phyloP scores from a whole-genome alignment of 164 flowering plant species.

The Piper betle region DNA sequence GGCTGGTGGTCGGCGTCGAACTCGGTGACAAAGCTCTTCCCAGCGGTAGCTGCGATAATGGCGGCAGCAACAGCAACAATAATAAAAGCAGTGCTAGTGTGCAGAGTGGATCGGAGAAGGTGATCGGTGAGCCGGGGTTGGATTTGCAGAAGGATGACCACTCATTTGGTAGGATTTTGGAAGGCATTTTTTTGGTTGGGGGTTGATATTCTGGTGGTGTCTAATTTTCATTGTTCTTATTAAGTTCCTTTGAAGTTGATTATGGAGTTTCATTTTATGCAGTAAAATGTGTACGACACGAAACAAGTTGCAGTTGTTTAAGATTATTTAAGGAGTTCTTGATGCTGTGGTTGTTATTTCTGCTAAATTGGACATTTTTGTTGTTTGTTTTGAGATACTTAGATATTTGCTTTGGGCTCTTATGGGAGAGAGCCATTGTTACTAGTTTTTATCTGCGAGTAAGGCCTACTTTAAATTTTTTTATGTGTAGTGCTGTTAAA shows the following conservation, averaged over 20 bases:
- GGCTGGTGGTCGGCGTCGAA: conserved; percentile 11
- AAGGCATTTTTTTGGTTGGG: not conserved
- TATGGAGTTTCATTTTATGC: not conserved
- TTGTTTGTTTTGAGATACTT: not conserved
- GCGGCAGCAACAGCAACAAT: conserved; percentile 15
- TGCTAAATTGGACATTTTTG: no score
- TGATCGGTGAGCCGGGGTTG: conserved; percentile 20
- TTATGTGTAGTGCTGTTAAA: no score
- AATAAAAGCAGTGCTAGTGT: conserved; percentile 17
- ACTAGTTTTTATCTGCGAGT: no score
- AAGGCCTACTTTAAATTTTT: no score
- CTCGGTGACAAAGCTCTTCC: conserved; percentile 18
- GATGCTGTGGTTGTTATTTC: not conserved
- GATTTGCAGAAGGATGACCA: conserved; percentile 22
- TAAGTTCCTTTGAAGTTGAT: not conserved
- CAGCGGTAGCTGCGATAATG: not conserved
- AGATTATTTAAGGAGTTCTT: no score
- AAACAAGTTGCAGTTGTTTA: not conserved
- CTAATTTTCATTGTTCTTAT: no score
- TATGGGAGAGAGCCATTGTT: no score
- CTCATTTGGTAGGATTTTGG: conserved; percentile 26
- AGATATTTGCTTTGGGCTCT: no score
- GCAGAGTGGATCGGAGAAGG: conserved; percentile 22
- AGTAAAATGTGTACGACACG: not conserved
- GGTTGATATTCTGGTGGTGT: no score